Evolutionary conservation across 768 basidiomycete species (phyloP), one percentile per base, ranked within the genome.

Genomic region (Multifurca ochricompacta): DNA sequence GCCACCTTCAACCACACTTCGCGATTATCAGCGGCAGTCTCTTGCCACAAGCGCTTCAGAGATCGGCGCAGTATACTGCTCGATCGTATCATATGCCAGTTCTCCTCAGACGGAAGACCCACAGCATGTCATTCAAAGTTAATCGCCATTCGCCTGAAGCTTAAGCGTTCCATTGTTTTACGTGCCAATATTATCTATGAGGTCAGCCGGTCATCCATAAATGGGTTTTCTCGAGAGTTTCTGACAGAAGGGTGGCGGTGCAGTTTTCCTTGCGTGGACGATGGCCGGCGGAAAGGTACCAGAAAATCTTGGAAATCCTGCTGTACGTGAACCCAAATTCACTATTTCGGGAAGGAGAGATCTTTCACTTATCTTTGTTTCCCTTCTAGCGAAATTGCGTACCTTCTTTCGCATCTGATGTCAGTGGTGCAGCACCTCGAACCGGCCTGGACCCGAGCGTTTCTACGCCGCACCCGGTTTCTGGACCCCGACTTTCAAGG

Each of bases 221-320:
- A 21, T 18, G 57, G 56, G 31, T n/a, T 34, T 42, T 3, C 13
- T n/a, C n/a, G n/a, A n/a, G n/a, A 23, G 19, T 11, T 14, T 27
- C 19, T 18, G 25, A 14, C 50, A 56, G 34, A 8, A n/a, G n/a
- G 47, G 9, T 45, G 6, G 25, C 49, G 7, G 54, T 51, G 51
- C 62, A 91, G 83, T 81, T 89, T 65, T 90, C 88, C 0, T 67
- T 92, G 21, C 69, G 80, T 48, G 91, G 90, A 1, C 71, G 75
- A 59, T 92, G 88, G 91, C 91, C 91, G 1, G 77, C 79, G n/a
- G 70, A 85, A 52, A 70, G 91, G 55, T 91, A 91, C 65, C 79
- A 84, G 34, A 79, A 71, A 32, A 77, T 88, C 30, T 67, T 83
- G 58, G 79, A 87, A 21, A 63, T 87, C 6, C 87, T 88, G 60